Evolutionary conservation across 192 early-diverging fungal species (phyloP).

Genomic region (Gryganskiella cystojenkinii): DNA sequence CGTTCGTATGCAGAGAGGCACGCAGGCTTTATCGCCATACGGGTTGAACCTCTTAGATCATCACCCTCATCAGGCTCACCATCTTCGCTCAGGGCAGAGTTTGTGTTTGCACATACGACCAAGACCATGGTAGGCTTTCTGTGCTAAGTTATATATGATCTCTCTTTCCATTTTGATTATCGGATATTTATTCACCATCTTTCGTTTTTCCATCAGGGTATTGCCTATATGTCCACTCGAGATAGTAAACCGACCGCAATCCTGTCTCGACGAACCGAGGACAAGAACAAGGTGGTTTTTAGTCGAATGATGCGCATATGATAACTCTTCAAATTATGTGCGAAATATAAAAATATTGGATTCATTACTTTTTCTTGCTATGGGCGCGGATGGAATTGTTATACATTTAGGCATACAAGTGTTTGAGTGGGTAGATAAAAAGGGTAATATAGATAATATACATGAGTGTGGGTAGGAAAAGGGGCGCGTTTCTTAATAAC

Average conservation of each 20-base stretch:
- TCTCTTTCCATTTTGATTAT: neutral
- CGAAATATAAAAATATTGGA: no score
- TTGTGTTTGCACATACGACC: constrained; percentile 79
- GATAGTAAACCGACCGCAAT: constrained; percentile 32
- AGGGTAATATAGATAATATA: neutral
- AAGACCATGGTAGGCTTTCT: constrained; percentile 68
- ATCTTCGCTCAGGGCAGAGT: constrained; percentile 55
- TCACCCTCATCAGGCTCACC: neutral
- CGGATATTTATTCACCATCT: neutral
- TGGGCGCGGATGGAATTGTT: no score
- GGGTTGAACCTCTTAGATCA: constrained; percentile 6
- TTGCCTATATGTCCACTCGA: constrained; percentile 25
- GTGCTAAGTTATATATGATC: neutral
- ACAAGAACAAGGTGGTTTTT: constrained; percentile 8
- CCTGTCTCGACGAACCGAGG: constrained; percentile 22
- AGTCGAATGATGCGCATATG: constrained; percentile 12
- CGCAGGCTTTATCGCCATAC: constrained; percentile 48
- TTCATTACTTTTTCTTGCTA: no score
- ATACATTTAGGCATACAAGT: neutral
- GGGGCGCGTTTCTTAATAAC: neutral
- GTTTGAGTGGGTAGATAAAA: neutral
- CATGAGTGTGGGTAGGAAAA: neutral
- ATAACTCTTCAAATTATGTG: no score
- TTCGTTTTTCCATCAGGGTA: constrained; percentile 5
- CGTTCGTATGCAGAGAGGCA: constrained; percentile 37